Evolutionary conservation across 2,329 filamentous ascomycete genomes (phyloP).

Genomic region (Calonectria ilicicola): DNA sequence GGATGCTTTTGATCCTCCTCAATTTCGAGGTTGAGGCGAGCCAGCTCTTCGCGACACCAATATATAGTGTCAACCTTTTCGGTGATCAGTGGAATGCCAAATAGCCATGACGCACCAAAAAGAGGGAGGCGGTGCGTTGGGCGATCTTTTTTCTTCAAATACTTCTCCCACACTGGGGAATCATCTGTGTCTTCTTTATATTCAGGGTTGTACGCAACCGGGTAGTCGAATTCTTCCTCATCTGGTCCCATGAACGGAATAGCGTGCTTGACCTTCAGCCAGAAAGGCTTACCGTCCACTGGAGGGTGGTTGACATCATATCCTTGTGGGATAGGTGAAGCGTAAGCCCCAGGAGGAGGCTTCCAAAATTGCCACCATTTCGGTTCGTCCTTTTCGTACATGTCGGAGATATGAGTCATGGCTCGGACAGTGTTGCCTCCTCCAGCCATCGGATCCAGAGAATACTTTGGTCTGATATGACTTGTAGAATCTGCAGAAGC

Average conservation of each 20-base stretch:
- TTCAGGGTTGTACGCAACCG: slow-evolving; percentile 71
- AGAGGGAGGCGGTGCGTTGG: slow-evolving; percentile 83
- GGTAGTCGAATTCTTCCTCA: slow-evolving; percentile 66
- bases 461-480: slow-evolving; percentile 31
- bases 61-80: slow-evolving; percentile 97
- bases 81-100: slow-evolving; percentile 81
- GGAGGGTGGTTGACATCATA: slow-evolving; percentile 51
- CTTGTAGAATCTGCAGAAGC: slow-evolving; percentile 54
- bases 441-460: neutral
- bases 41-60: slow-evolving; percentile 87
- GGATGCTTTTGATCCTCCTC: slow-evolving; percentile 88
- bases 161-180: slow-evolving; percentile 82
- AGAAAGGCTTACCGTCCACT: slow-evolving; percentile 59
- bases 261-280: slow-evolving; percentile 61
- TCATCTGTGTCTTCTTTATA: slow-evolving; percentile 69
- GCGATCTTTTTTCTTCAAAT: slow-evolving; percentile 83
- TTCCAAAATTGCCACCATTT: slow-evolving; percentile 76
- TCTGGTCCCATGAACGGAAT: slow-evolving; percentile 63
- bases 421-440: slow-evolving; percentile 66
- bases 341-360: slow-evolving; percentile 69
- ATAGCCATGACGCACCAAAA: slow-evolving; percentile 76
- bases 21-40: slow-evolving; percentile 90
- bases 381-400: slow-evolving; percentile 58
- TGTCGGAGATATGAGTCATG: slow-evolving; percentile 60
- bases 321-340: slow-evolving; percentile 71